Conservation (phyloP, 2,329 filamentous ascomycete genomes). For the Paecilomyces niveus region DNA sequence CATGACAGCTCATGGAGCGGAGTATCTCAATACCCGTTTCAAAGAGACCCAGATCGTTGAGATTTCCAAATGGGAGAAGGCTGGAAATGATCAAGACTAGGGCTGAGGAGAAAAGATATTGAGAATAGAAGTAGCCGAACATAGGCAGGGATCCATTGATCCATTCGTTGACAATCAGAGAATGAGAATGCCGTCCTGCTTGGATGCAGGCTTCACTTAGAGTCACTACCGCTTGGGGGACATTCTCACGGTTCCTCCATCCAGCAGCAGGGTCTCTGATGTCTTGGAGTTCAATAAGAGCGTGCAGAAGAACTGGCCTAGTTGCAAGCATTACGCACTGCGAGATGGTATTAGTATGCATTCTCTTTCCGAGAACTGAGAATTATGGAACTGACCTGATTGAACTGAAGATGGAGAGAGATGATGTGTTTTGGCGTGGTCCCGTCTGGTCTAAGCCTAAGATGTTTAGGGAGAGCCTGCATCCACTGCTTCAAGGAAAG, state of each 20-base stretch:
- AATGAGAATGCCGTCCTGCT: slow-evolving; percentile 29
- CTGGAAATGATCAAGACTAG: slow-evolving; percentile 31
- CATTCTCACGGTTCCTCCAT: neutral
- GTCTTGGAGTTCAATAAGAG: slow-evolving; percentile 24
- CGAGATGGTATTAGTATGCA: neutral
- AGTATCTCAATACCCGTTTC: slow-evolving; percentile 26
- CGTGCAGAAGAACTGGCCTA: slow-evolving; percentile 31
- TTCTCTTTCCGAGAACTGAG: neutral
- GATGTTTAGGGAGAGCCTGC: slow-evolving; percentile 26
- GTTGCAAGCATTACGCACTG: slow-evolving; percentile 33
- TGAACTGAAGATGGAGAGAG: slow-evolving; percentile 33
- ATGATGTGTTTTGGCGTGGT: slow-evolving; percentile 25
- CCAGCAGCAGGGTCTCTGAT: neutral
- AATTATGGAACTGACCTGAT: slow-evolving; percentile 14
- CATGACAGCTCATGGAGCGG: slow-evolving; percentile 27
- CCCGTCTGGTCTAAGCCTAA: slow-evolving; percentile 27
- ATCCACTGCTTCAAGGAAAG: slow-evolving; percentile 33
- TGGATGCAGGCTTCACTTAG: slow-evolving; percentile 33
- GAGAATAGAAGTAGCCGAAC: slow-evolving; percentile 34
- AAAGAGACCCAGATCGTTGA: slow-evolving; percentile 22
- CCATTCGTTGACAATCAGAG: slow-evolving; percentile 30
- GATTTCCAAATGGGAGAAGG: slow-evolving; percentile 25
- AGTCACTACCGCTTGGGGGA: slow-evolving; percentile 28
- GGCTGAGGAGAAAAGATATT: slow-evolving; percentile 33
- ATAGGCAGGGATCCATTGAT: slow-evolving; percentile 31